Evolutionary conservation across 2,329 filamentous ascomycete species (phyloP).

Genomic region (Hypoxylon sp.): DNA sequence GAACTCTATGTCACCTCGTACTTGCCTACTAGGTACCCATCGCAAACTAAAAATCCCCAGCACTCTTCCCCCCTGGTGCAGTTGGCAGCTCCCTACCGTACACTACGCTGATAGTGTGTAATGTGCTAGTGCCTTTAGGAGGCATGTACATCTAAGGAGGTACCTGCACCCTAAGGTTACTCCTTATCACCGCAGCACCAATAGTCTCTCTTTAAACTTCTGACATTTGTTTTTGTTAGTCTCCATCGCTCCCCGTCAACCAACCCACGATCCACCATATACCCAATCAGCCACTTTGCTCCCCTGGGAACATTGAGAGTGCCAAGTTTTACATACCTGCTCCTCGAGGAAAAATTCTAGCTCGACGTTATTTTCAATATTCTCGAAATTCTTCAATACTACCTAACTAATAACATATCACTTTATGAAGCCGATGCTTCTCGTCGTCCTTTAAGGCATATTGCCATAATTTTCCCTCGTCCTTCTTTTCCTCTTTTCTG

Average conservation of each 20-base stretch:
- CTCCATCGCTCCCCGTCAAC: constrained; percentile 26
- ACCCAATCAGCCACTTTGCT: constrained; percentile 22
- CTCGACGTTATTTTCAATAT: constrained; percentile 28
- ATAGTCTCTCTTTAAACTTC: constrained; percentile 26
- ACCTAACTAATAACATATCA: constrained; percentile 37
- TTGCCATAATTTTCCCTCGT: constrained; percentile 25
- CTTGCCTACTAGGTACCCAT: neutral
- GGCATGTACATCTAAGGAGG: too few relatives aligned
- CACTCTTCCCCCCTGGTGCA: constrained; percentile 1
- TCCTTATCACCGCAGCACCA: constrained; percentile 4
- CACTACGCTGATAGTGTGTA: constrained; percentile 1
- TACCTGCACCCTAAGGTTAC: constrained; percentile 4
- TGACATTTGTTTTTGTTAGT: constrained; percentile 34
- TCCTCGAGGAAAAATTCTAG: constrained; percentile 24
- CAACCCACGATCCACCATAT: constrained; percentile 26
- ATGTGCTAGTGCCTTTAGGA: too few relatives aligned
- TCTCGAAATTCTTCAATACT: constrained; percentile 37
- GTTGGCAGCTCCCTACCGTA: constrained; percentile 9
- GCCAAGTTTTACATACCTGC: constrained; percentile 36
- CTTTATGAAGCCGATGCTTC: constrained; percentile 32
- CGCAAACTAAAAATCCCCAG: neutral
- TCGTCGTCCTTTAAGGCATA: constrained; percentile 31
- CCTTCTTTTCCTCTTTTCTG: constrained; percentile 14
- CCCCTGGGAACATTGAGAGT: constrained; percentile 19
- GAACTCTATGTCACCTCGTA: constrained; percentile 20